Evolutionary conservation across 352 stramenopile genomes (phyloP), one percentile per base, ranked within the genome.

Genomic region (Pelagophyceae sp.): DNA sequence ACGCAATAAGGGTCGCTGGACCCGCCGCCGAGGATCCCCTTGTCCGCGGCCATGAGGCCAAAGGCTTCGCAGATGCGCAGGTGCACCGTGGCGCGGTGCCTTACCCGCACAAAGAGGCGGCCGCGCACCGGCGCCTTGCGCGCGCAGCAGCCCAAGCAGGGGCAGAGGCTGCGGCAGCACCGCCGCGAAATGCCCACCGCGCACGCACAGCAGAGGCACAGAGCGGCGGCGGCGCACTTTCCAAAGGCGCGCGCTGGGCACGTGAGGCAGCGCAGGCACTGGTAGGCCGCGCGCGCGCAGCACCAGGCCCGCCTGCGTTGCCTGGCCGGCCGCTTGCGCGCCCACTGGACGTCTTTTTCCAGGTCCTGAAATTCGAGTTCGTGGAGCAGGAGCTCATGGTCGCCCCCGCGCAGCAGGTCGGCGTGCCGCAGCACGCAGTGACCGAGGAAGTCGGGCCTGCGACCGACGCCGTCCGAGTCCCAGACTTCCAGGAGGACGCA

Each of bases 1-100:
- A 74, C 37, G 67, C 67, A 74, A n/a, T 74, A 74, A 17, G 67
- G 67, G 38, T 74, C 67, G 1, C 35, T 60, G 3, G n/a, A 2
- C 1, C 35, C 33, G 20, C 29, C 29, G 67, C 35, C 33, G 6
- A 27, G 27, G 2, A 58, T 25, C 27, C 19, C 6, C 25, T 1
- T 27, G 67, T 74, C 67, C 15, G 31, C 67, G 35, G 1, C 23
- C 27, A 25, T 17, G 19, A 74, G 27, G 11, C 6, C 20, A 37
- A 60, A 74, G 35, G 17, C 67, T 27, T 74, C 67, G 33, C 20
- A 20, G 27, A 74, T 50, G 67, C 67, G 67, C 15, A 74, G 38
- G 23, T 74, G 2, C 15, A 74, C 67, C 1, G 6, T 11, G 5
- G 67, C 67, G 35, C 17, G 31, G 67, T 74, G 67, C 1, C 67